Evolutionary conservation across 495 filamentous ascomycete species (phyloP), one percentile per base, ranked within the genome.

Genomic region (Lentithecium fluviatile): DNA sequence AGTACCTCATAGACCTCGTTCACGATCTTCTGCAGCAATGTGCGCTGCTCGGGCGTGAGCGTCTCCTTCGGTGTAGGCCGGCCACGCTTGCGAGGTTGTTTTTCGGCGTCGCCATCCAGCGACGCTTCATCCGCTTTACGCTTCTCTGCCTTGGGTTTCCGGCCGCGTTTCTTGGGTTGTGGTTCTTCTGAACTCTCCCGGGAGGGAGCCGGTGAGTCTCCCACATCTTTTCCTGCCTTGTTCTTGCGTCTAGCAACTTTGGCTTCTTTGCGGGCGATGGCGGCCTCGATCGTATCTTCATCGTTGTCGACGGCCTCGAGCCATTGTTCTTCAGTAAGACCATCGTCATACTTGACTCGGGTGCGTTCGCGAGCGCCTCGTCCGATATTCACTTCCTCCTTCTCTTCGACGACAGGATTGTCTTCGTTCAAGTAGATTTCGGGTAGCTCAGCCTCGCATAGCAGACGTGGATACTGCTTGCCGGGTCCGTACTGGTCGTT

Each of bases 301-400:
- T 97, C 91, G 58, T 95, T 89, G 70, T 97, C 94, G 36, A 98
- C 91, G 55, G 94, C 93, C 72, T 87, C 85, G 32, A 88, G 71
- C 94, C 94, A 98, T 75, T 98, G 95, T 75, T 97, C 94, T 73
- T 97, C 95, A 2, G 94, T 96, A 42, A 98, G 85, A 25, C 95
- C 94, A 69, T 98, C 94, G 72, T 98, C 94, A 71, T 98, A 98
- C 71, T 88, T 88, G 58, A 96, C 91, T 52, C 88, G 81, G 69
- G 89, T 97, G 66, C 94, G 84, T 76, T 97, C 95, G 75, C 94
- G 86, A 57, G 91, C 91, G 55, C 94, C 94, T 72, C 94, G 90
- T 32, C 94, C 94, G 40, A 86, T 81, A 24, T 87, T 80, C 19
- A 45, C 38, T 46, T 88, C 85, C 53, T 91, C 85, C 21, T 85